phyloP scores from a whole-genome alignment of 495 filamentous ascomycete species.

The Xylaria curta region DNA sequence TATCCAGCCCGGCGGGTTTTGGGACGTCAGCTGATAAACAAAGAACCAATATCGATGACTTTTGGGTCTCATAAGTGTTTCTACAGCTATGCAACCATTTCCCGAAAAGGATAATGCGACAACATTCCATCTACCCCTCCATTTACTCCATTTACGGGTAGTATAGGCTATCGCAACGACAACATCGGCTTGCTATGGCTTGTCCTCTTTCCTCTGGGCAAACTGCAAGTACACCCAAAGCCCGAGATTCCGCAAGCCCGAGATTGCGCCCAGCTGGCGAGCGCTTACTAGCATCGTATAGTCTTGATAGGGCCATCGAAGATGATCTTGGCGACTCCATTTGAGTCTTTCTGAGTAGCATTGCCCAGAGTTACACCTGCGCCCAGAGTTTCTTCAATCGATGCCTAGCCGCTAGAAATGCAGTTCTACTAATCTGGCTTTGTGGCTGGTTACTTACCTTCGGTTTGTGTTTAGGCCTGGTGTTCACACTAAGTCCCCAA shows the following conservation, averaged over 20 bases:
- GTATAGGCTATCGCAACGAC: background rate
- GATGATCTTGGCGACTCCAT: background rate
- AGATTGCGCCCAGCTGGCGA: constrained; percentile 20
- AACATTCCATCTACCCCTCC: background rate
- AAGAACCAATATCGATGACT: constrained; percentile 18
- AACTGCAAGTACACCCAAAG: background rate
- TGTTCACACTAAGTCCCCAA: background rate
- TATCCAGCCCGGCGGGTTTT: constrained; percentile 24
- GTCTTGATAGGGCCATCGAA: background rate
- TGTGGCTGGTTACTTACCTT: background rate
- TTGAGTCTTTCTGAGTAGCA: background rate
- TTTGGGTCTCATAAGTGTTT: constrained; percentile 5
- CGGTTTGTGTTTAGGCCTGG: background rate
- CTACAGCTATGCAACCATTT: constrained; percentile 6
- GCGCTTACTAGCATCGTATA: constrained; percentile 19
- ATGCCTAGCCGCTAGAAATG: constrained; percentile 13
- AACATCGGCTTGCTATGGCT: background rate
- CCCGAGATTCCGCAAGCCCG: constrained; percentile 15
- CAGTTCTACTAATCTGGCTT: constrained; percentile 10
- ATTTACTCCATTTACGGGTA: background rate
- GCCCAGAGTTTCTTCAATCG: background rate
- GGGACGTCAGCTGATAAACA: constrained; percentile 22
- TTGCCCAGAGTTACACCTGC: background rate
- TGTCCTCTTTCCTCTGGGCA: background rate
- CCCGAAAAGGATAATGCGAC: constrained; percentile 15